These are phyloP conservation scores for Pythium aquatile DNA, from an alignment of 352 stramenopile species.

Conservation along the genomic window DNA sequence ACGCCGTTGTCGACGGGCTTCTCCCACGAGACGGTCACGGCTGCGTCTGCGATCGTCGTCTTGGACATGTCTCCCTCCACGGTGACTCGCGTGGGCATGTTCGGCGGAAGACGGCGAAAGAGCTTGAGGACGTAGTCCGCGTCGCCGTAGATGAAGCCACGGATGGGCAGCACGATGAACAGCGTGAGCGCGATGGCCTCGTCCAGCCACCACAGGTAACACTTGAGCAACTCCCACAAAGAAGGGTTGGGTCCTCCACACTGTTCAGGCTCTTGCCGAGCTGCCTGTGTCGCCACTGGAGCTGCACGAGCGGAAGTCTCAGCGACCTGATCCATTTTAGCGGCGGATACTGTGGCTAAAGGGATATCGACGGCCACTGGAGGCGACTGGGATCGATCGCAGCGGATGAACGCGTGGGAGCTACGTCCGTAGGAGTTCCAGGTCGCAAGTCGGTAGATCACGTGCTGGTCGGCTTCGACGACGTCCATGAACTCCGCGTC, in stretches of 20 bases:
- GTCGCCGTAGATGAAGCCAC: slow-evolving; percentile 82
- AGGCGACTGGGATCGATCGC: slow-evolving; percentile 23
- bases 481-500: slow-evolving; percentile 76
- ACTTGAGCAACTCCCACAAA: slow-evolving; percentile 42
- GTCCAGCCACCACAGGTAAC: slow-evolving; percentile 85
- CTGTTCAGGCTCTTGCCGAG: slow-evolving; percentile 3
- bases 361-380: neutral
- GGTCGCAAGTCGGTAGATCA: slow-evolving; percentile 73
- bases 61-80: slow-evolving; percentile 64
- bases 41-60: slow-evolving; percentile 52
- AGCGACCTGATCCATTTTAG: neutral
- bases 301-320: neutral
- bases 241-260: slow-evolving; percentile 1
- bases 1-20: slow-evolving; percentile 77
- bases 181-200: slow-evolving; percentile 73
- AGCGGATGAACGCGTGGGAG: slow-evolving; percentile 54
- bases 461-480: slow-evolving; percentile 45
- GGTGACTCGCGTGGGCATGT: slow-evolving; percentile 78
- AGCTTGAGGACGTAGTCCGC: slow-evolving; percentile 69
- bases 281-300: neutral
- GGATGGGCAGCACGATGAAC: slow-evolving; percentile 75
- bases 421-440: slow-evolving; percentile 86
- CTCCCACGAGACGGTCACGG: slow-evolving; percentile 73
- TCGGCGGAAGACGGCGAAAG: slow-evolving; percentile 66
- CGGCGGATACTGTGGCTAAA: neutral